These are phyloP conservation scores for Amaranthus cruentus DNA, from an alignment of 148 eudicot species.

Conservation along the genomic window DNA sequence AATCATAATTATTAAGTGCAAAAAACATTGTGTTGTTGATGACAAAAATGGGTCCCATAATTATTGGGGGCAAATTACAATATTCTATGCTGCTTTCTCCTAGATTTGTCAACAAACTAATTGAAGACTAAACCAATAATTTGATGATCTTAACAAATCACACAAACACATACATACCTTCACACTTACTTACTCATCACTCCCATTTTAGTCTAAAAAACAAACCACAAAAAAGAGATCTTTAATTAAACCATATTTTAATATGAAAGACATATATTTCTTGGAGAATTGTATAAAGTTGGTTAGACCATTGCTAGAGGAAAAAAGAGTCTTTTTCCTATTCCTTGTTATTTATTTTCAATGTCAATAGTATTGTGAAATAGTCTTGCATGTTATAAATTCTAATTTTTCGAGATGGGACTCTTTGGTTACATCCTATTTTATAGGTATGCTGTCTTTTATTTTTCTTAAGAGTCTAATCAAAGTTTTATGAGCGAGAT, in stretches of 20 bases:
- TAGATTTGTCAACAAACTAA: constrained; percentile 35
- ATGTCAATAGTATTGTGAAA: constrained; percentile 12
- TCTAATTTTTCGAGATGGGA: too few relatives aligned
- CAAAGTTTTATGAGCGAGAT: too few relatives aligned
- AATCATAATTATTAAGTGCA: constrained; percentile 19
- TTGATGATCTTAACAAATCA: constrained; percentile 30
- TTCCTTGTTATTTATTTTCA: constrained; percentile 24
- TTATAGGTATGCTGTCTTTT: too few relatives aligned
- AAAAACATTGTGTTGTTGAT: constrained; percentile 23
- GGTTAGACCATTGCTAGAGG: constrained; percentile 18
- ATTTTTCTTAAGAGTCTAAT: too few relatives aligned
- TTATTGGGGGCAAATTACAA: constrained; percentile 16
- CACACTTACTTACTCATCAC: constrained; percentile 1
- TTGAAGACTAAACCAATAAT: constrained; percentile 32
- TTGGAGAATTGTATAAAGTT: constrained; percentile 16
- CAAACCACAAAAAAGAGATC: too few relatives aligned
- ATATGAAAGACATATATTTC: constrained; percentile 9
- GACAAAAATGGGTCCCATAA: constrained; percentile 20
- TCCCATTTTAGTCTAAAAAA: constrained; percentile 17
- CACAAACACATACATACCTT: constrained; percentile 17
- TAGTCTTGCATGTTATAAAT: too few relatives aligned
- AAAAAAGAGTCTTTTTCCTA: constrained; percentile 13
- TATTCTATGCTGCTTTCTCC: constrained; percentile 26
- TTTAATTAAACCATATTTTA: neutral
- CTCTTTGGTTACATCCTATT: too few relatives aligned